Evolutionary conservation across 768 basidiomycete species (phyloP).

Genomic region (Crucibulum laeve): DNA sequence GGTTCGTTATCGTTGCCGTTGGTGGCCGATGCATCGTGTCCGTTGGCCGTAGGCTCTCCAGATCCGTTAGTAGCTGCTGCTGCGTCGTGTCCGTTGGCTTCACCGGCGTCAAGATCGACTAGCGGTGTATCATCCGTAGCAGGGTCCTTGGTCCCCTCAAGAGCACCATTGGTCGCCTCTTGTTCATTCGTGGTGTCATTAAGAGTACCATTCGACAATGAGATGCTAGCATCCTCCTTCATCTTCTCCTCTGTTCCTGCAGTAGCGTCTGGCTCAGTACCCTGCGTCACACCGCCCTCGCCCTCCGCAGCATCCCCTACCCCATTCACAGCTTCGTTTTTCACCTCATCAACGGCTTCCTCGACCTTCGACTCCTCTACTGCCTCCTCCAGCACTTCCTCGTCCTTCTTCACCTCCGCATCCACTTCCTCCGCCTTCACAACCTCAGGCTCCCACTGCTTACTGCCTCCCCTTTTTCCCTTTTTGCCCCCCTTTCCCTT

Average conservation of each 20-base stretch:
- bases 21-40: too few species aligned
- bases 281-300: neutral
- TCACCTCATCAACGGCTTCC: neutral
- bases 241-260: neutral
- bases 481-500: neutral
- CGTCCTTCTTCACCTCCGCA: neutral
- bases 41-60: too few species aligned
- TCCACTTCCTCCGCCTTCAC: neutral
- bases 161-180: too few species aligned
- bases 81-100: too few species aligned
- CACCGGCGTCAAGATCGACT: too few species aligned
- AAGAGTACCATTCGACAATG: neutral
- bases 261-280: neutral
- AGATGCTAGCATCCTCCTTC: neutral
- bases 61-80: too few species aligned
- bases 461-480: neutral
- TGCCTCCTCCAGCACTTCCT: neutral
- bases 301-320: neutral
- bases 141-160: too few species aligned
- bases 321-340: neutral
- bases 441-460: neutral
- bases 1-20: neutral
- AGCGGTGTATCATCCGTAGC: too few species aligned
- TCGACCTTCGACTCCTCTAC: neutral
- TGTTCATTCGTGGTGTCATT: neutral